Base-by-base conservation (phyloP, 169 alveolate genomes). In the Plasmodium reichenowi region DNA sequence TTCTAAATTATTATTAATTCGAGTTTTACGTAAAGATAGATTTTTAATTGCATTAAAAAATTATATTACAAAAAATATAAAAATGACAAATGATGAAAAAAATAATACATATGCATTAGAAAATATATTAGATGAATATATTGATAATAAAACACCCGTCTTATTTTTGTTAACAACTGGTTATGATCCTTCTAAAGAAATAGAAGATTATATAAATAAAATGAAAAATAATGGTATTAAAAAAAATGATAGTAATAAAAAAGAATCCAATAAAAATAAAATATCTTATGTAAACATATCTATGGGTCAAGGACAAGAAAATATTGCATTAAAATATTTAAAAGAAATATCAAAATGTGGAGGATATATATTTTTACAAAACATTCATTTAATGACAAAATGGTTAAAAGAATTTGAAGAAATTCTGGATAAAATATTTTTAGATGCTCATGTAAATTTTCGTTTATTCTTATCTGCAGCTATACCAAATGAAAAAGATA, bases 241-340 rank as follows among this genome's bases (percentile, higher is more conserved):
- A 54, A 92, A 88, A 29, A 62, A 85, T 29, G 92, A 70, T 52
- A 72, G 74, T n/a, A 72, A 3, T 26, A 52, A 54, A 45, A 71
- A 91, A 78, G 56, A 90, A 88, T 2, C 75, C 75, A 58, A 80
- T 58, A 75, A 91, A 66, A 96, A 93, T 17, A 95, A 96, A 58
- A 98, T 98, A 2, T 95, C 96, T 83, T 96, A 97, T 89, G 95
- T 96, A 29, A 98, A 98, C 88, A 98, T 98, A 74, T 97, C 99
- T 73, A 98, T 98, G 99, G 99, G 99, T 15, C 98, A 98, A 92
- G 99, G 99, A 20, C 98, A 97, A 93, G 99, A 98, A 95, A 97
- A 96, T 74, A 94, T 97, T 52, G 99, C 99, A 48, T 94, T 97
- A 62, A 94, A 95, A 75, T 98, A 98, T 83, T 92, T 98, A n/a